phyloP scores from a whole-genome alignment of 257 asterid species.

The Solanum arcanum region DNA sequence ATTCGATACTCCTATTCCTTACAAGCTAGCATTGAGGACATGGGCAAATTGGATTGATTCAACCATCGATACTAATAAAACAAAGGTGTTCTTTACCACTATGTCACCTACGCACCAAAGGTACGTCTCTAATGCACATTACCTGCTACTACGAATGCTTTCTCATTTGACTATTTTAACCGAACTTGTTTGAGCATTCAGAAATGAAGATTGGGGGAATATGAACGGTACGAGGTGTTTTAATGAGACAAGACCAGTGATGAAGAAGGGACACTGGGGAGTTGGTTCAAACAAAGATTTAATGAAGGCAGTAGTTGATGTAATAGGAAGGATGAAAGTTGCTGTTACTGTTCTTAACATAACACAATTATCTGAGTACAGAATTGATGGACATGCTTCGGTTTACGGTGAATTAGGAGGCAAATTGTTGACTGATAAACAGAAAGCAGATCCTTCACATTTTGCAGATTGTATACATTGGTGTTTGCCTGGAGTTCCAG shows the following conservation, averaged over 20 bases:
- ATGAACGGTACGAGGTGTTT: slow-evolving; percentile 56
- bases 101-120: slow-evolving; percentile 79
- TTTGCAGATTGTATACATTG: slow-evolving; percentile 86
- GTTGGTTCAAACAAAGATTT: slow-evolving; percentile 54
- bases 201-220: slow-evolving; percentile 74
- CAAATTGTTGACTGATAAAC: slow-evolving; percentile 45
- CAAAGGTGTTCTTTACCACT: slow-evolving; percentile 75
- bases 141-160: not conserved
- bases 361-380: slow-evolving; percentile 69
- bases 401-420: slow-evolving; percentile 64
- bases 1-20: slow-evolving; percentile 49
- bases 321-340: slow-evolving; percentile 47
- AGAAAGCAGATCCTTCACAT: slow-evolving; percentile 55
- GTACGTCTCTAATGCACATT: slow-evolving; percentile 8
- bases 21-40: slow-evolving; percentile 62
- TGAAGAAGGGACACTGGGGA: slow-evolving; percentile 55
- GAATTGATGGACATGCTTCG: slow-evolving; percentile 73
- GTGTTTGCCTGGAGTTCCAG: slow-evolving; percentile 93
- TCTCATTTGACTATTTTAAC: not conserved
- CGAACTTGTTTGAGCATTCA: slow-evolving; percentile 1
- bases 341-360: slow-evolving; percentile 61
- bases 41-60: slow-evolving; percentile 99
- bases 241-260: slow-evolving; percentile 70
- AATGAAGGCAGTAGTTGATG: slow-evolving; percentile 45
- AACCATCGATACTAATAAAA: slow-evolving; percentile 49